These are phyloP conservation scores for Candida golubevii DNA, from an alignment of 805 yeast species.

Conservation along the genomic window DNA sequence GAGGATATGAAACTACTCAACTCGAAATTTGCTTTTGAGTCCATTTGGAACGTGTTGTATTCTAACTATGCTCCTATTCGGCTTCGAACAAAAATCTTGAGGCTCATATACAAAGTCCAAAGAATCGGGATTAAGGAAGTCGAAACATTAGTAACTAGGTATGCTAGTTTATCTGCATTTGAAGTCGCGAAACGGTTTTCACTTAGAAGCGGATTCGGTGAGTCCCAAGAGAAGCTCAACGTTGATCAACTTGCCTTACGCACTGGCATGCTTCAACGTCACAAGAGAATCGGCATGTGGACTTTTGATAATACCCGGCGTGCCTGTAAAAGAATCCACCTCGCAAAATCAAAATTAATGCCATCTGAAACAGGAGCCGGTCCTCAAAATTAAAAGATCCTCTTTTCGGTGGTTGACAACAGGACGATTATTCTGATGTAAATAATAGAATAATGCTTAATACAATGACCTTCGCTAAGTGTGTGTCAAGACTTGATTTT, in stretches of 20 bases:
- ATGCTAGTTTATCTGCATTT: conserved; percentile 34
- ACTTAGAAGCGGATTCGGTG: conserved; percentile 8
- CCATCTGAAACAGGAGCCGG: no score
- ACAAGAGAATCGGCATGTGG: conserved; percentile 64
- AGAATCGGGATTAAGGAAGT: conserved; percentile 51
- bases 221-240: conserved; percentile 36
- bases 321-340: conserved; percentile 37
- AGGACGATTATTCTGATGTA: no score
- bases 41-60: conserved; percentile 52
- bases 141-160: conserved; percentile 55
- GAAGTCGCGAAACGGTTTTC: conserved; percentile 20
- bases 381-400: no score
- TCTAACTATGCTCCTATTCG: conserved; percentile 41
- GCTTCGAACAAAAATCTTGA: conserved; percentile 37
- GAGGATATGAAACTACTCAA: conserved; percentile 53
- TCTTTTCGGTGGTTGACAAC: no score
- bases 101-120: conserved; percentile 45
- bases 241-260: conserved; percentile 45
- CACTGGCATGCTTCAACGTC: conserved; percentile 36
- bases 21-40: conserved; percentile 58
- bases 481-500: no score
- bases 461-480: no score
- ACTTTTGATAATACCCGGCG: conserved; percentile 45
- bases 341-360: no score
- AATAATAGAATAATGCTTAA: no score